A percentile compares a stretch with the other conserved stretches of the same genome.
phyloP scores from a whole-genome alignment of 2,329 filamentous ascomycete species.

The Fusarium equiseti region DNA sequence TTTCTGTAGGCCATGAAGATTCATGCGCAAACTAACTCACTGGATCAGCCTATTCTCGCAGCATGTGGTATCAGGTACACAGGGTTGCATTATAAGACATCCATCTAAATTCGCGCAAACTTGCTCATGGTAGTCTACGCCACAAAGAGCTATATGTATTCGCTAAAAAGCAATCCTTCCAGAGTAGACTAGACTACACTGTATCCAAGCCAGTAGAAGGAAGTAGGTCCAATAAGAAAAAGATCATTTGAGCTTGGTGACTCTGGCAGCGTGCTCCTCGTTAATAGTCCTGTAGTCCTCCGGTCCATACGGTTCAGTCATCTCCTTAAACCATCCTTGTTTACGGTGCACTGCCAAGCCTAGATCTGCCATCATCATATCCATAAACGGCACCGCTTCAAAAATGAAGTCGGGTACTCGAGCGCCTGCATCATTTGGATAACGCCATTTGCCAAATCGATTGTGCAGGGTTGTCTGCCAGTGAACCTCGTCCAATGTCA shows the following conservation, averaged over 20 bases:
- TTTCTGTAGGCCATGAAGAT: background rate
- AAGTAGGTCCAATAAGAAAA: too few relatives aligned
- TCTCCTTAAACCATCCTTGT: constrained; percentile 1
- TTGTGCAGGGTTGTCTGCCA: background rate
- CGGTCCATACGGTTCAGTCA: background rate
- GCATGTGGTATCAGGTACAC: background rate
- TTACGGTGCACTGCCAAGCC: constrained; percentile 1
- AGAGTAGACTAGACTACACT: too few relatives aligned
- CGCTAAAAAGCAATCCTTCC: too few relatives aligned
- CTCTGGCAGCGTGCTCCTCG: background rate
- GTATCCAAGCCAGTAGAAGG: too few relatives aligned
- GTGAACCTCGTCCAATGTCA: background rate
- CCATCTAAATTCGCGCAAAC: background rate
- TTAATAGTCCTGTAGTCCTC: background rate
- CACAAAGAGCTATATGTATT: background rate
- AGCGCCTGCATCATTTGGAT: constrained; percentile 3
- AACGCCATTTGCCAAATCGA: constrained; percentile 11
- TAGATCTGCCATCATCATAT: constrained; percentile 14
- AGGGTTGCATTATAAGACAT: background rate
- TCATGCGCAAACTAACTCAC: background rate
- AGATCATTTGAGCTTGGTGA: background rate
- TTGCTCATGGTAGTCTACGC: background rate
- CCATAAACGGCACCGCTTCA: constrained; percentile 3
- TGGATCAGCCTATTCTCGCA: background rate
- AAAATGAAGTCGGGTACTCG: constrained; percentile 1